These are phyloP conservation scores for Lachnellula cervina DNA, from an alignment of 2,329 filamentous ascomycete genomes.

Conservation along the genomic window DNA sequence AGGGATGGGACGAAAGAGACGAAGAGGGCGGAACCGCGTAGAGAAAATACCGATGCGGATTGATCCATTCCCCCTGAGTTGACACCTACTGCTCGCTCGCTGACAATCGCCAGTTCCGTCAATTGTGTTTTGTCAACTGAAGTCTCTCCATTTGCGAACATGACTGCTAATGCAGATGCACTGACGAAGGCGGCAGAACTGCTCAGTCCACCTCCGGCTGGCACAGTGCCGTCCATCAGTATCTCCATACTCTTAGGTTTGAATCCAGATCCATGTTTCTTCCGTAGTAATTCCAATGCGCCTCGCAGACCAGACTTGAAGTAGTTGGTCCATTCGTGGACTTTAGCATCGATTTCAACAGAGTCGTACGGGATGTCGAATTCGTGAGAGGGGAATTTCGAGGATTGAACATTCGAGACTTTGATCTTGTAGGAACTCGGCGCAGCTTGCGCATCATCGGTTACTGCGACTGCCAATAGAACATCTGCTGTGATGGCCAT, in stretches of 20 bases:
- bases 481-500: constrained; percentile 94
- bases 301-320: constrained; percentile 89
- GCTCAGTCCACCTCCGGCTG: constrained; percentile 84
- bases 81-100: constrained; percentile 88
- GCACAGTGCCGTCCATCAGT: constrained; percentile 86
- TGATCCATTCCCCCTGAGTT: constrained; percentile 99
- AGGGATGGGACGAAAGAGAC: constrained; percentile 84
- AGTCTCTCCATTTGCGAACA: constrained; percentile 76
- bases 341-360: constrained; percentile 77
- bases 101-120: constrained; percentile 89
- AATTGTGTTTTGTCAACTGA: constrained; percentile 85
- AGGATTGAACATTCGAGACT: constrained; percentile 71
- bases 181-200: constrained; percentile 94
- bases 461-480: constrained; percentile 69
- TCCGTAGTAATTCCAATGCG: constrained; percentile 70
- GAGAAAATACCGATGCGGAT: constrained; percentile 88
- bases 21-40: constrained; percentile 79
- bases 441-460: constrained; percentile 42
- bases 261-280: constrained; percentile 56
- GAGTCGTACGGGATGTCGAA: constrained; percentile 64
- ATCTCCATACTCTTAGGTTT: constrained; percentile 76
- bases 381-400: constrained; percentile 70
- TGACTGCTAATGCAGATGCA: constrained; percentile 79
- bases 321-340: constrained; percentile 97
- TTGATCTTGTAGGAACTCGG: constrained; percentile 60